Evolutionary conservation across 257 asterid species (phyloP).

Genomic region (Thymus quinquecostatus): DNA sequence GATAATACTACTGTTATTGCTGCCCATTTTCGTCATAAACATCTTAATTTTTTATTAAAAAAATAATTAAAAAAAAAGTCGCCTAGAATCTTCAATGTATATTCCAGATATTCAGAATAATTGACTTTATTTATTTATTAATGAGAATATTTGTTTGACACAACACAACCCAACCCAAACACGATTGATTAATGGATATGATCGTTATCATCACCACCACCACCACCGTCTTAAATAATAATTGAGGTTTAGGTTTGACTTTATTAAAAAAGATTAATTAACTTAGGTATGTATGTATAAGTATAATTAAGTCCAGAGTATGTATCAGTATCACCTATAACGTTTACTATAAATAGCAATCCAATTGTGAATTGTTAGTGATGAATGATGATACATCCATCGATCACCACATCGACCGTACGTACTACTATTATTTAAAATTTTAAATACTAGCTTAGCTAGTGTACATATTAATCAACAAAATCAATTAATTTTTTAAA

Average conservation of each 20-base stretch:
- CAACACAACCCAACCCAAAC: too few species aligned
- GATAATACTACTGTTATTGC: background rate
- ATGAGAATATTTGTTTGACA: too few species aligned
- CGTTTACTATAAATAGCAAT: constrained; percentile 24
- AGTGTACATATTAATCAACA: too few species aligned
- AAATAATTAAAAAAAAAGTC: background rate
- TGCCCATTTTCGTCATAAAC: background rate
- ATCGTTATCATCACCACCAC: background rate
- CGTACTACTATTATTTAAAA: background rate
- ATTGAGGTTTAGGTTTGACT: constrained; percentile 42
- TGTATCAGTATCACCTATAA: constrained; percentile 21
- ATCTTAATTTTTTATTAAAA: too few species aligned
- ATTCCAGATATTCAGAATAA: constrained; percentile 34
- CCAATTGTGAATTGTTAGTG: constrained; percentile 1
- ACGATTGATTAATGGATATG: constrained; percentile 2
- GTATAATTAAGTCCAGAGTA: constrained; percentile 13
- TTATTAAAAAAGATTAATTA: background rate
- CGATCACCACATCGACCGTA: background rate
- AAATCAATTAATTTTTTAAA: too few species aligned
- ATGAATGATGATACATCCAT: background rate
- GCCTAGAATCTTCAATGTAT: constrained; percentile 40
- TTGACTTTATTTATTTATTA: constrained; percentile 5
- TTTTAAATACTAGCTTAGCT: too few species aligned
- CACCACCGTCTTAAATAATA: constrained; percentile 31
- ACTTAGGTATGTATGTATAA: background rate